phyloP scores from a whole-genome alignment of 2,329 filamentous ascomycete genomes.

The Ilyonectria mors-panacis region DNA sequence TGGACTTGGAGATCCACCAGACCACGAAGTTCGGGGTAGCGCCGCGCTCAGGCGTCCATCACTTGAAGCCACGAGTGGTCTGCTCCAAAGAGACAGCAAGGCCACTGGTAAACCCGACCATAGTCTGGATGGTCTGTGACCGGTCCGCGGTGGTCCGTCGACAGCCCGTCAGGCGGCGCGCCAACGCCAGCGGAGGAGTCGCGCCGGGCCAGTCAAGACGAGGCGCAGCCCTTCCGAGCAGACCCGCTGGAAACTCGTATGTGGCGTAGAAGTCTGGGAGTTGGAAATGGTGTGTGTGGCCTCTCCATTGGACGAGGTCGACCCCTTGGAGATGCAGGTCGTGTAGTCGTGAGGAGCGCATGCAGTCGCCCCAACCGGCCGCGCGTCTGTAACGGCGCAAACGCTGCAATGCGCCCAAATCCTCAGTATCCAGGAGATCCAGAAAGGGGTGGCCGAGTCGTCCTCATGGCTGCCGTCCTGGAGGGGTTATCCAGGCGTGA shows the following conservation, averaged over 20 bases:
- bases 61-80: constrained; percentile 8
- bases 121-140: constrained; percentile 20
- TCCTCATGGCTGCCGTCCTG: constrained; percentile 43
- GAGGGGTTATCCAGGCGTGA: constrained; percentile 52
- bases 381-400: constrained; percentile 50
- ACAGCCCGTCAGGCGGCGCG: constrained; percentile 33
- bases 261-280: constrained; percentile 56
- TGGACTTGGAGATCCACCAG: constrained; percentile 31
- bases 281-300: constrained; percentile 49
- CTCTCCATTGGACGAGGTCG: constrained; percentile 51
- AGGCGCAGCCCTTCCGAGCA: constrained; percentile 53
- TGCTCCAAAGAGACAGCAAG: constrained; percentile 23
- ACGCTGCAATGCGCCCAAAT: constrained; percentile 48
- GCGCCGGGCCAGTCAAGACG: constrained; percentile 53
- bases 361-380: constrained; percentile 33
- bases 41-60: constrained; percentile 29
- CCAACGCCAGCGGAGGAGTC: neutral
- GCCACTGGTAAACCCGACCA: constrained; percentile 38
- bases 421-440: neutral
- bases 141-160: constrained; percentile 38
- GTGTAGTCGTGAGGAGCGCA: constrained; percentile 41
- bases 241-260: constrained; percentile 53
- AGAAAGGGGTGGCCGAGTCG: constrained; percentile 36
- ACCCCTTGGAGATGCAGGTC: constrained; percentile 52
- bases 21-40: constrained; percentile 39